phyloP scores from a whole-genome alignment of 169 alveolate species.

The Plasmodium gallinaceum region DNA sequence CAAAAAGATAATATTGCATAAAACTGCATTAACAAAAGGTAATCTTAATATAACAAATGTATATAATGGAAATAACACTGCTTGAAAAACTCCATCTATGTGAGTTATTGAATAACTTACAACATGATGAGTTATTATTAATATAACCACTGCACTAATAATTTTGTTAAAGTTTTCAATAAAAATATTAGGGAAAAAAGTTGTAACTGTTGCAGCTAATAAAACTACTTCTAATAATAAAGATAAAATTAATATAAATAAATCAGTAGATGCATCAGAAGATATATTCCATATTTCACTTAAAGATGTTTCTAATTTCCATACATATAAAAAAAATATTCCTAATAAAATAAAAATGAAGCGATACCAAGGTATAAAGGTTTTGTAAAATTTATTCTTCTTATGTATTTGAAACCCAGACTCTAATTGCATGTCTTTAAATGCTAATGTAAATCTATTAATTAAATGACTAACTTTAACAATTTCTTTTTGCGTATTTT shows the following conservation, averaged over 20 bases:
- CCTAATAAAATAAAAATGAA: constrained; percentile 78
- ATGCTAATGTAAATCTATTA: constrained; percentile 82
- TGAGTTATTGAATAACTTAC: constrained; percentile 75
- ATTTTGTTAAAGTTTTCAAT: constrained; percentile 77
- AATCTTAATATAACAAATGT: constrained; percentile 83
- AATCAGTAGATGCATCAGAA: constrained; percentile 37
- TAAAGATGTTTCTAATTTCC: constrained; percentile 69
- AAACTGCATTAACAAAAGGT: constrained; percentile 81
- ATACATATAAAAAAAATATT: constrained; percentile 75
- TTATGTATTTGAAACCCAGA: constrained; percentile 82
- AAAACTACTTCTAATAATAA: constrained; percentile 58
- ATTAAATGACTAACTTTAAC: constrained; percentile 76
- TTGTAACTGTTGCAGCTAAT: constrained; percentile 65
- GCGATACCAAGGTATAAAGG: constrained; percentile 83
- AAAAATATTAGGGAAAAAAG: constrained; percentile 66
- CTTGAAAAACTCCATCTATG: constrained; percentile 80
- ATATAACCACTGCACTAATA: constrained; percentile 61
- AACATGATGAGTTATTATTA: constrained; percentile 73
- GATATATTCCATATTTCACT: constrained; percentile 55
- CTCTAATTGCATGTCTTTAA: constrained; percentile 86
- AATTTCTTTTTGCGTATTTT: constrained; percentile 68
- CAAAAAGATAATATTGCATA: constrained; percentile 80
- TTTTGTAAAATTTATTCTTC: constrained; percentile 80
- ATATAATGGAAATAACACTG: constrained; percentile 84
- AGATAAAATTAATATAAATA: constrained; percentile 51